Evolutionary conservation across 805 yeast genomes (phyloP), one percentile per base, ranked within the genome.

Genomic region (Candida glaebosa): DNA sequence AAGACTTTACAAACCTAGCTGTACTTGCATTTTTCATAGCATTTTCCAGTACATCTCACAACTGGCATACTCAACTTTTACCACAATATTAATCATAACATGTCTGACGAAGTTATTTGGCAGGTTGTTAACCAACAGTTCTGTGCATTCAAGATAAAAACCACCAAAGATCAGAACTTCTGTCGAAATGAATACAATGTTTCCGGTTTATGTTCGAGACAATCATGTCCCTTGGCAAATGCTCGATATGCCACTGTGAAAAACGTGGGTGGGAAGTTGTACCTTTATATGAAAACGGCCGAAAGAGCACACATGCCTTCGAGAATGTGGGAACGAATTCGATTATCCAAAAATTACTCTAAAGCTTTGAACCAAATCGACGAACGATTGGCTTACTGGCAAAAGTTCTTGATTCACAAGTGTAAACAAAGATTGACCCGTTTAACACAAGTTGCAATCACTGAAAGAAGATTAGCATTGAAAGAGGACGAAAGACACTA

Each of bases 121-220:
- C 95, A 87, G 71, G 93, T 91, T 46, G 87, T 93, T 54, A 89
- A 90, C 69, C 89, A 87, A 61, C 91, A 88, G 61, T 93, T 91
- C 60, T 93, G 99, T 71, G 87, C 99, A 17, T 93, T 85, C 71
- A 91, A 91, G 66, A 72, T 93, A 54, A 86, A 84, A 57, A 85
- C 96, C 19, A 86, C 87, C 45, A 87, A 87, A 57, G 87, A 81
- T 18, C 97, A 91, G 63, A 85, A 81, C 53, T 93, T 93, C 60
- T 93, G 99, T 68, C 74, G 97, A 61, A 93, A 91, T 60, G 98
- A 93, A 63, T 90, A 87, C 68, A 93, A 93, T 61, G 98, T 91
- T 38, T 80, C 88, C 49, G 99, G 99, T 47, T 74, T 93, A 42
- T 93, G 99, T 63, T 79, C 82, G 41, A 80, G 99, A 56, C 89